Conservation (phyloP, 129 eudicot genomes). For the Arctium lappa region DNA sequence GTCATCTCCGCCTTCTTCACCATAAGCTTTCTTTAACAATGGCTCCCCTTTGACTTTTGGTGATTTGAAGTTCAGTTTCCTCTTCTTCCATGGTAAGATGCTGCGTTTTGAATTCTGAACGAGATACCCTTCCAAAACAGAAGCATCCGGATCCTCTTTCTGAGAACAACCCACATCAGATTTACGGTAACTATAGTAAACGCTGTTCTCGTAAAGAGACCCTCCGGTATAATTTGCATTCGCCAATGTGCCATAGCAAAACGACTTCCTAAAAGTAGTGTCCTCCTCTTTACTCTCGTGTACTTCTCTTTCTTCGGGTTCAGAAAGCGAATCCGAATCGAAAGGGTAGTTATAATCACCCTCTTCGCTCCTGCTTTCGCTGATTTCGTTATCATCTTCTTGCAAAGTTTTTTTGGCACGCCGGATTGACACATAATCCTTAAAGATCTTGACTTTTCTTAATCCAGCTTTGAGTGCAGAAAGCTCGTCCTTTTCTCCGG, state of each 20-base stretch:
- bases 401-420: conserved; percentile 67
- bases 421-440: conserved; percentile 63
- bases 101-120: conserved; percentile 53
- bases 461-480: conserved; percentile 87
- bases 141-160: conserved; percentile 35
- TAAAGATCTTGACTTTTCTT: conserved; percentile 72
- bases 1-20: conserved; percentile 92
- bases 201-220: conserved; percentile 51
- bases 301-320: conserved; percentile 51
- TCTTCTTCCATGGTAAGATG: conserved; percentile 87
- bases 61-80: conserved; percentile 72
- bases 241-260: conserved; percentile 72
- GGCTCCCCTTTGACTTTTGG: conserved; percentile 87
- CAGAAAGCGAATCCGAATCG: conserved; percentile 73
- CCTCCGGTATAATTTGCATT: conserved; percentile 61
- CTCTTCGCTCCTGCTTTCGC: conserved; percentile 76
- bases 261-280: conserved; percentile 61
- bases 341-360: conserved; percentile 54
- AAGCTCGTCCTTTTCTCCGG: conserved; percentile 77
- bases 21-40: conserved; percentile 63
- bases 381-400: conserved; percentile 43
- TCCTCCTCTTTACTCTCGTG: conserved; percentile 54
- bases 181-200: conserved; percentile 67
- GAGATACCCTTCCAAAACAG: conserved; percentile 36
- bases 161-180: conserved; percentile 66